Base-by-base conservation (phyloP, 257 asterid genomes). In the Vinca minor region DNA sequence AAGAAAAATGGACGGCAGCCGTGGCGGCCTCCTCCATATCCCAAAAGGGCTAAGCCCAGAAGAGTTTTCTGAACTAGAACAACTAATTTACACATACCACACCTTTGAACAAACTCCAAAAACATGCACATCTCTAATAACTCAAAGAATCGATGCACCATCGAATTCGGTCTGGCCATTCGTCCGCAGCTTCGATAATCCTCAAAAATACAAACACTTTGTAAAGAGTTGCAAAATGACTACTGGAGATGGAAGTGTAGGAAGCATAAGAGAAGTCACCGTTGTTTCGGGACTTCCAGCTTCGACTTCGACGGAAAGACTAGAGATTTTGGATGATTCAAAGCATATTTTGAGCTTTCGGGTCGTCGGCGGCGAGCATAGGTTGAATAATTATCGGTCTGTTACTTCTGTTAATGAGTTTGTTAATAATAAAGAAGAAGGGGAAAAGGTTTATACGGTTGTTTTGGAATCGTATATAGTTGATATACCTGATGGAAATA, bases 211-310 rank as follows among this genome's bases (percentile, higher is more conserved):
- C 90, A 91, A 91, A 61, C 96, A 88, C 83, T 91, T 91, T 80
- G 82, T 91, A 83, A 91, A 91, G 82, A 80, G 90, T 73, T 88
- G 96, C 74, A 58, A 49, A 1, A 77, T 91, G 72, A 64, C 49
- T 67, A 64, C 49, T 67, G 96, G 93, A 15, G 93, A 87, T 64
- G 98, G 95, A 54, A 83, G 92, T 38, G 89, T 88, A 10, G 96
- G 98, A 0, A 84, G 88, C 82, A 71, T 91, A 9, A 75, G 98
- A 57, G 96, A 91, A 74, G 89, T 91, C 34, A 79, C 92, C 1
- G 95, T 88, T 5, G 91, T 91, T 1, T 86, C 98, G 28, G 98
- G 98, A 13, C 76, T 91, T 25, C 98, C 96, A 29, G 98, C 98
- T 11, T 78, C 96, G 9, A 86, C 95, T 32, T 84, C 94, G 67